Evolutionary conservation across 495 filamentous ascomycete genomes (phyloP).

Genomic region (Xylaria nigripes): DNA sequence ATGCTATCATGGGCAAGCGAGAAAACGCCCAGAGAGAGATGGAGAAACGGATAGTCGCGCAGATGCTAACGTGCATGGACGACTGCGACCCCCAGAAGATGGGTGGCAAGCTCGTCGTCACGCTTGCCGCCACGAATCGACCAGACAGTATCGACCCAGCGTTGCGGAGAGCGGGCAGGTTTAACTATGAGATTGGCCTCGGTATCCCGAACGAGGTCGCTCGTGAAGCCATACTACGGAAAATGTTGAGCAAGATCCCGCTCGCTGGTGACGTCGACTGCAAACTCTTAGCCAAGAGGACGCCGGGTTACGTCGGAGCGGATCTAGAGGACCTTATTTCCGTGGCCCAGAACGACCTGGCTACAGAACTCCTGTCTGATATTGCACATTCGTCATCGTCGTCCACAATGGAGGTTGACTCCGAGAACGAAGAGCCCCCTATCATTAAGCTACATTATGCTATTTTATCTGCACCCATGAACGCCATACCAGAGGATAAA

Average conservation of each 20-base stretch:
- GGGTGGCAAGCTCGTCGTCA: slow-evolving; percentile 84
- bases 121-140: slow-evolving; percentile 87
- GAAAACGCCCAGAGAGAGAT: slow-evolving; percentile 94
- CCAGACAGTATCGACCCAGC: slow-evolving; percentile 87
- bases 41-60: slow-evolving; percentile 93
- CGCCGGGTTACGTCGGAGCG: slow-evolving; percentile 92
- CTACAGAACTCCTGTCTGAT: slow-evolving; percentile 46
- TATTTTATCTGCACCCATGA: slow-evolving; percentile 21
- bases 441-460: slow-evolving; percentile 20
- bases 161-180: slow-evolving; percentile 74
- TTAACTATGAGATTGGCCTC: slow-evolving; percentile 90
- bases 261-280: slow-evolving; percentile 70
- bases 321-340: slow-evolving; percentile 80
- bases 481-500: slow-evolving; percentile 40
- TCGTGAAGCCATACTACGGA: slow-evolving; percentile 74
- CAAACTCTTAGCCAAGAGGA: slow-evolving; percentile 71
- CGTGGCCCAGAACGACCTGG: slow-evolving; percentile 59
- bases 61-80: slow-evolving; percentile 84
- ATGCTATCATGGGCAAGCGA: slow-evolving; percentile 88
- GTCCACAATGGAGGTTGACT: slow-evolving; percentile 20
- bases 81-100: slow-evolving; percentile 54
- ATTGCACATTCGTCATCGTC: slow-evolving; percentile 25
- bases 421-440: slow-evolving; percentile 11
- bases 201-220: slow-evolving; percentile 84
- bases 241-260: slow-evolving; percentile 62